phyloP scores from a whole-genome alignment of 805 yeast genomes.

The Debaryomyces prosopidis region DNA sequence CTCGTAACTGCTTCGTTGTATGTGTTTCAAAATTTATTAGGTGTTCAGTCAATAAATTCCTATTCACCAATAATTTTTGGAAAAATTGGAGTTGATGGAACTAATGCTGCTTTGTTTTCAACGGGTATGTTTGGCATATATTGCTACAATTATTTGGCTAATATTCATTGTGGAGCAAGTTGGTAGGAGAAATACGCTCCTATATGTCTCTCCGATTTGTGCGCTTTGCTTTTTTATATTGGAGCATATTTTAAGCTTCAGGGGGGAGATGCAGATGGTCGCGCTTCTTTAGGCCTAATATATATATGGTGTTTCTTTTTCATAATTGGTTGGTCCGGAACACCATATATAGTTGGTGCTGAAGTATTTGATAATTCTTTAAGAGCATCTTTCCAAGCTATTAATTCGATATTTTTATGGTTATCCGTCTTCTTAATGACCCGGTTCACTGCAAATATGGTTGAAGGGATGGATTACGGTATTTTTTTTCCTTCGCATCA shows the following conservation, averaged over 20 bases:
- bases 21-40: slow-evolving; percentile 46
- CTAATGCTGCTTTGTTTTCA: slow-evolving; percentile 47
- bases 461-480: slow-evolving; percentile 43
- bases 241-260: slow-evolving; percentile 46
- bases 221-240: slow-evolving; percentile 46
- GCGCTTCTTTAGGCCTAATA: slow-evolving; percentile 48
- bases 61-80: slow-evolving; percentile 54
- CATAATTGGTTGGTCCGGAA: slow-evolving; percentile 47
- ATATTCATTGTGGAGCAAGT: slow-evolving; percentile 45
- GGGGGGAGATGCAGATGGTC: slow-evolving; percentile 32
- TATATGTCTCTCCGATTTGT: slow-evolving; percentile 39
- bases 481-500: slow-evolving; percentile 44
- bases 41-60: slow-evolving; percentile 52
- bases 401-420: slow-evolving; percentile 49
- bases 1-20: slow-evolving; percentile 38
- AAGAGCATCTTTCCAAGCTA: slow-evolving; percentile 42
- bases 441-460: slow-evolving; percentile 45
- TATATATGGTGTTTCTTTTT: slow-evolving; percentile 48
- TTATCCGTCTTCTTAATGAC: slow-evolving; percentile 52
- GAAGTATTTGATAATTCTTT: slow-evolving; percentile 46
- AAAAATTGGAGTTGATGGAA: slow-evolving; percentile 49
- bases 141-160: slow-evolving; percentile 45
- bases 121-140: slow-evolving; percentile 56
- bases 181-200: slow-evolving; percentile 46
- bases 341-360: slow-evolving; percentile 48